phyloP scores from a whole-genome alignment of 192 early-diverging fungal species.

The Coemansia sp. region DNA sequence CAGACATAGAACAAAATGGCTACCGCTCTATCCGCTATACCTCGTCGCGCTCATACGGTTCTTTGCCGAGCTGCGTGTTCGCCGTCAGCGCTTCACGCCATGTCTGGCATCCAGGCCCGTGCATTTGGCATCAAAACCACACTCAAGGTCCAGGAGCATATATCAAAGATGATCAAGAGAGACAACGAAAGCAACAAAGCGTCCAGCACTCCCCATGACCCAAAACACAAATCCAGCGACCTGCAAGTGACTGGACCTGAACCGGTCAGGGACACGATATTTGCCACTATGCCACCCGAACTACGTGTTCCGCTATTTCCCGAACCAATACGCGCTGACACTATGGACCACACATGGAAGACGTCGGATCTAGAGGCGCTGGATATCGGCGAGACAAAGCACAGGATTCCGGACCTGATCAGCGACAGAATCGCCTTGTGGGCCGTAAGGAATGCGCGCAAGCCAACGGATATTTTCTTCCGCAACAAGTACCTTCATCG shows the following conservation, averaged over 20 bases:
- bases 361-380: slow-evolving; percentile 62
- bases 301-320: slow-evolving; percentile 45
- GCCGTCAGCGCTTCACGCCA: not conserved
- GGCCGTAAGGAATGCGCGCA: slow-evolving; percentile 63
- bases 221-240: not conserved
- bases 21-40: not conserved
- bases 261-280: slow-evolving; percentile 24
- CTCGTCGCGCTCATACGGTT: slow-evolving; percentile 6
- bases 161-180: slow-evolving; percentile 27
- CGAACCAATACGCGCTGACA: not conserved
- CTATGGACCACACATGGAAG: slow-evolving; percentile 8
- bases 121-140: slow-evolving; percentile 54
- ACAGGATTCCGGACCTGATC: slow-evolving; percentile 58
- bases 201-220: not conserved
- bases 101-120: slow-evolving; percentile 20
- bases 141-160: slow-evolving; percentile 43
- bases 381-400: slow-evolving; percentile 61
- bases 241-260: slow-evolving; percentile 28
- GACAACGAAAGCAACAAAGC: slow-evolving; percentile 10
- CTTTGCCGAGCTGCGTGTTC: slow-evolving; percentile 10
- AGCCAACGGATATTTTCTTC: slow-evolving; percentile 73
- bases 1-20: not conserved
- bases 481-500: slow-evolving; percentile 74
- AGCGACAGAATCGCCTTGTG: slow-evolving; percentile 64
- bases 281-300: slow-evolving; percentile 43